Conservation (phyloP, 2,329 filamentous ascomycete species). For the Aspergillus sp. region DNA sequence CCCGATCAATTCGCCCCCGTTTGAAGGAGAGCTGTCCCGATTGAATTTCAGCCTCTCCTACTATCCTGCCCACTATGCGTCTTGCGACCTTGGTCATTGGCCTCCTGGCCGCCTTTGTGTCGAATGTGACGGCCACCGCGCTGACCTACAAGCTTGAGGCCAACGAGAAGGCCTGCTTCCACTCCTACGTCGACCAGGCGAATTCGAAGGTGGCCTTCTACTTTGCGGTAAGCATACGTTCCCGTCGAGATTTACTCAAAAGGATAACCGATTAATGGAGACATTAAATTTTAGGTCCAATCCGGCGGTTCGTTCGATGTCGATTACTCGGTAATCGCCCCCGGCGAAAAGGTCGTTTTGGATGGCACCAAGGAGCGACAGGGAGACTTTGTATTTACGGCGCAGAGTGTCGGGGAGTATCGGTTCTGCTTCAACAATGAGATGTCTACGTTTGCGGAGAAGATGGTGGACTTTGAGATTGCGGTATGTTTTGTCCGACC, state of each 20-base stretch:
- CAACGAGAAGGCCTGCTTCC: constrained; percentile 96
- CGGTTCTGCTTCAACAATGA: constrained; percentile 98
- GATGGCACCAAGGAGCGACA: constrained; percentile 87
- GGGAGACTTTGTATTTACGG: constrained; percentile 96
- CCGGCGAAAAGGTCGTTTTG: constrained; percentile 71
- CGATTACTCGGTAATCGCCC: constrained; percentile 82
- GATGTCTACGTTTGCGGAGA: constrained; percentile 96
- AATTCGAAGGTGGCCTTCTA: constrained; percentile 94
- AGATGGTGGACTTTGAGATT: constrained; percentile 97
- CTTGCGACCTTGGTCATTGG: constrained; percentile 55
- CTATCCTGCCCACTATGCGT: constrained; percentile 51
- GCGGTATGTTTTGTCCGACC: constrained; percentile 51
- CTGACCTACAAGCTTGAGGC: constrained; percentile 87
- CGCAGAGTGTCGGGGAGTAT: constrained; percentile 80
- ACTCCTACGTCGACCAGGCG: constrained; percentile 66
- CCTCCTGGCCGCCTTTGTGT: constrained; percentile 64
- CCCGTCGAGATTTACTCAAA: neutral
- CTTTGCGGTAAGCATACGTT: constrained; percentile 68
- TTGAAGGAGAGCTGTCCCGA: constrained; percentile 8
- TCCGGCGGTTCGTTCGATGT: constrained; percentile 96
- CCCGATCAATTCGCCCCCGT: constrained; percentile 12
- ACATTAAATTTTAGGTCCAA: constrained; percentile 65
- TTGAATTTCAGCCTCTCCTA: constrained; percentile 11
- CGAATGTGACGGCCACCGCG: constrained; percentile 74
- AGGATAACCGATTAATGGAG: neutral